phyloP scores from a whole-genome alignment of 2,329 filamentous ascomycete species.

The Canariomyces notabilis region DNA sequence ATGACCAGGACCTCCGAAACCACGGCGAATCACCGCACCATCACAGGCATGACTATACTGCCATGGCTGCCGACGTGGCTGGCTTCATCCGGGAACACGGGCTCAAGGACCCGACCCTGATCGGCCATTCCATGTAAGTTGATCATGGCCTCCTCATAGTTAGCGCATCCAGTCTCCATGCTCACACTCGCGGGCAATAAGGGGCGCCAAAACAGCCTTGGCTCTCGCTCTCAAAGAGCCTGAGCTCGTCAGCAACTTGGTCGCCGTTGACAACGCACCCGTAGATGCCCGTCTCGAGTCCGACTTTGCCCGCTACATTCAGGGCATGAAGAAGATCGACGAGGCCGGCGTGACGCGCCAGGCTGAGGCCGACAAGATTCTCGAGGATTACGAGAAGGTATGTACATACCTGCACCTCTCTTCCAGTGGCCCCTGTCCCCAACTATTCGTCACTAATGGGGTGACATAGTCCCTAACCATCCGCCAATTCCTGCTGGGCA shows the following conservation, averaged over 20 bases:
- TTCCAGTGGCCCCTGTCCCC: no score
- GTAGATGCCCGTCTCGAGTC: slow-evolving; percentile 70
- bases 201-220: slow-evolving; percentile 93
- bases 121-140: slow-evolving; percentile 86
- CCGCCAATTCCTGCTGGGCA: slow-evolving; percentile 87
- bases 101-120: slow-evolving; percentile 67
- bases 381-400: slow-evolving; percentile 68
- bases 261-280: slow-evolving; percentile 89
- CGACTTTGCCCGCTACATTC: slow-evolving; percentile 74
- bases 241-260: slow-evolving; percentile 60
- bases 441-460: not conserved
- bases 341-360: slow-evolving; percentile 61
- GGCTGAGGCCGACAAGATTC: slow-evolving; percentile 73
- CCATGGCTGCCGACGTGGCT: slow-evolving; percentile 79
- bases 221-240: slow-evolving; percentile 70
- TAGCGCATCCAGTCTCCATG: not conserved
- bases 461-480: slow-evolving; percentile 66
- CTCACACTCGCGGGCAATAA: slow-evolving; percentile 33
- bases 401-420: slow-evolving; percentile 2
- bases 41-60: slow-evolving; percentile 68
- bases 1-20: slow-evolving; percentile 73
- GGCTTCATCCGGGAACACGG: slow-evolving; percentile 69
- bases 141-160: not conserved
- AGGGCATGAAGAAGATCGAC: slow-evolving; percentile 80
- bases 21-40: slow-evolving; percentile 86